Conservation (phyloP, 2,329 filamentous ascomycete genomes). For the Clathrospora elynae region DNA sequence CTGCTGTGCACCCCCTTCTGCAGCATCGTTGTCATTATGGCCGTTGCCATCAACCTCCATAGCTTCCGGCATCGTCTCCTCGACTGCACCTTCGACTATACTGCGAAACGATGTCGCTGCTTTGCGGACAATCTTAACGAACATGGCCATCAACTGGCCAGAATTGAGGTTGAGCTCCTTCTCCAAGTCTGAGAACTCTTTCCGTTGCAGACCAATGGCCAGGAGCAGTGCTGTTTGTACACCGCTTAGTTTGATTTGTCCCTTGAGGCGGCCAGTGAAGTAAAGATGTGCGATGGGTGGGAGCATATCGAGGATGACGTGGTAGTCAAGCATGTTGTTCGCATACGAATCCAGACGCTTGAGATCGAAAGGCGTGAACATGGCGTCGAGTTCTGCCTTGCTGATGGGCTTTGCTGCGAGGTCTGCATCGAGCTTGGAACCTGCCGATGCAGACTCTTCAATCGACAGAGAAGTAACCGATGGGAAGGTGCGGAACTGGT, state of each 20-base stretch:
- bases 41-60: constrained; percentile 54
- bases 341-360: constrained; percentile 95
- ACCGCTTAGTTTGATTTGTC: constrained; percentile 72
- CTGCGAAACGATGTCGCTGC: constrained; percentile 76
- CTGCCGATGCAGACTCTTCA: constrained; percentile 79
- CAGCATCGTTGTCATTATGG: constrained; percentile 54
- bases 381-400: constrained; percentile 75
- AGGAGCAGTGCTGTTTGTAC: constrained; percentile 86
- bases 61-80: constrained; percentile 53
- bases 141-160: constrained; percentile 90
- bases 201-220: constrained; percentile 85
- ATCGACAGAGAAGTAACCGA: constrained; percentile 81
- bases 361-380: constrained; percentile 88
- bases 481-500: constrained; percentile 85
- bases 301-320: constrained; percentile 92
- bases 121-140: constrained; percentile 94
- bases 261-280: constrained; percentile 77
- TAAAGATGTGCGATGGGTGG: constrained; percentile 81
- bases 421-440: constrained; percentile 67
- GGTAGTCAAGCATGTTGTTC: constrained; percentile 96
- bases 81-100: constrained; percentile 72
- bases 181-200: constrained; percentile 79
- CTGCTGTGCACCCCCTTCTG: constrained; percentile 62
- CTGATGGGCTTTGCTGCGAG: constrained; percentile 63
- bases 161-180: constrained; percentile 75